Conservation (phyloP, 1,284 basidiomycete genomes). For the Tilletia caries region DNA sequence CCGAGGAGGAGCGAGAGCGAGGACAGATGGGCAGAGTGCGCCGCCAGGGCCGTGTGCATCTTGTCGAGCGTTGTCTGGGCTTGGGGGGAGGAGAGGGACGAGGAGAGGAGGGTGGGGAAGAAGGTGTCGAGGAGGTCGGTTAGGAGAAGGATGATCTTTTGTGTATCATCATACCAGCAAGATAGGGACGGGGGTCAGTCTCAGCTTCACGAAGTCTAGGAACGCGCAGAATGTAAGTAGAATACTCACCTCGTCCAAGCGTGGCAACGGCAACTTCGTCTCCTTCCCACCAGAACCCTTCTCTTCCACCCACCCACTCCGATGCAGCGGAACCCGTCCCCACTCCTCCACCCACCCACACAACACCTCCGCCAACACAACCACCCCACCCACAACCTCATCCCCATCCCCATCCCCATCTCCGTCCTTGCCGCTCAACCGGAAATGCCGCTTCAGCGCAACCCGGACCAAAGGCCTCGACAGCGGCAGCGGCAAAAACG, state of each 20-base stretch:
- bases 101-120: constrained; percentile 1
- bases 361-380: neutral
- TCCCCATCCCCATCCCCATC: neutral
- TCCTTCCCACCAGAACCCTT: neutral
- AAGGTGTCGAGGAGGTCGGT: constrained; percentile 13
- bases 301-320: neutral
- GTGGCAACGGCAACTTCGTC: neutral
- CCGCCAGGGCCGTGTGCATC: neutral
- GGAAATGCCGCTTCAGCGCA: constrained; percentile 1
- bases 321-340: neutral
- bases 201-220: too few relatives aligned
- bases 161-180: too few relatives aligned
- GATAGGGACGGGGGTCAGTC: too few relatives aligned
- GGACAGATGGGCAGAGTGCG: neutral
- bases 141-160: neutral
- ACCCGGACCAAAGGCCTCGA: neutral
- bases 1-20: neutral
- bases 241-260: constrained; percentile 6
- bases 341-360: constrained; percentile 1
- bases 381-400: neutral
- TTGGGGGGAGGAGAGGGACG: neutral
- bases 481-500: neutral
- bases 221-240: too few relatives aligned
- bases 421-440: neutral
- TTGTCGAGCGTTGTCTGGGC: neutral